Base-by-base conservation (phyloP, 2,329 filamentous ascomycete species). In the Phyllosticta capitalensis region DNA sequence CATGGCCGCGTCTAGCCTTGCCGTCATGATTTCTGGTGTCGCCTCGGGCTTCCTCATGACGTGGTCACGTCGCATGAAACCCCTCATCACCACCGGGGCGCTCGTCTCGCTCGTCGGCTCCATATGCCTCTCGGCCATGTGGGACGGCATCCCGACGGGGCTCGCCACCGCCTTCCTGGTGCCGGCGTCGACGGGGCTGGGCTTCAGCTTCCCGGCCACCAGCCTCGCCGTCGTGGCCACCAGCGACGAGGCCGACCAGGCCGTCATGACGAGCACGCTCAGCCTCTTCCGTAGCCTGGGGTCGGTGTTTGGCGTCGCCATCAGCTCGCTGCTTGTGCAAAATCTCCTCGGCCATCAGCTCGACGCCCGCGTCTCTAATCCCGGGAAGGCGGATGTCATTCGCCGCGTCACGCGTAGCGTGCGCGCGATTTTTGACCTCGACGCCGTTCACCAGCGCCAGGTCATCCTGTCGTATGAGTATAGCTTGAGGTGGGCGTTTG, bases 281-380 rank as follows among this genome's bases (percentile, higher is more conserved):
- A 38, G 30, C 30, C 75, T 92, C 62, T 81, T 86, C 83, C 81
- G 88, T 58, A 84, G 82, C 61, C 72, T 92, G 5, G 89, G 88
- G 6, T 81, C 80, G 59, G 87, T 92, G 0, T 78, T 91, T 67
- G 89, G 88, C n/a, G 82, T 92, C 52, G 84, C 88, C 0, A 75
- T 81, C 56, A 88, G 84, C 64, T 88, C 85, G 68, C 78, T 90
- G 60, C 82, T 90, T 7, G 75, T 92, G 62, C 88, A 92, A 73
- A 90, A 90, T 66, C 79, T 82, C 0, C 74, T 92, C 56, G 72
- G 81, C 9, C 73, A 77, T 19, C 86, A 85, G 64, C 77, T 92
- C 5, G 72, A 81, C 4, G 63, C 69, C 10, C 78, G 81, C 33
- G 85, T 92, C 9, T 78, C 76, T 0, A 86, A 83, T 0, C 75